These are phyloP conservation scores for Boletus subparvulus DNA, from an alignment of 768 basidiomycete genomes.

Conservation along the genomic window DNA sequence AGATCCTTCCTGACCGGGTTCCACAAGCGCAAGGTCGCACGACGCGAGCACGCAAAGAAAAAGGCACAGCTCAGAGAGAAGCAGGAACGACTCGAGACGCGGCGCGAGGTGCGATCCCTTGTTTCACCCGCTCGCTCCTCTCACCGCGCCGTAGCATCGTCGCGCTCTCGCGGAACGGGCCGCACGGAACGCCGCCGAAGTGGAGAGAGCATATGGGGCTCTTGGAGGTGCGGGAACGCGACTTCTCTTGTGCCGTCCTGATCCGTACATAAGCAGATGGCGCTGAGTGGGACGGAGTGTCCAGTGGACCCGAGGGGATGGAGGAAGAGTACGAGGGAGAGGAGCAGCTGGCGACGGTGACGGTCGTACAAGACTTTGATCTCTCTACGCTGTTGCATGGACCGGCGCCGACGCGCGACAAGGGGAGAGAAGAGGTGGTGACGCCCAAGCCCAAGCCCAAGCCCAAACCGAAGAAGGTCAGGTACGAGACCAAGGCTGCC, in stretches of 20 bases:
- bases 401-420: slow-evolving; percentile 16
- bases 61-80: slow-evolving; percentile 78
- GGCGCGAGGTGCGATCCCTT: slow-evolving; percentile 64
- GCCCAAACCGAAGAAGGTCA: slow-evolving; percentile 36
- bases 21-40: slow-evolving; percentile 86
- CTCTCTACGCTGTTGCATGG: slow-evolving; percentile 59
- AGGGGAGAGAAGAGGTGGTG: not conserved
- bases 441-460: slow-evolving; percentile 9
- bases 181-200: slow-evolving; percentile 67
- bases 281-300: slow-evolving; percentile 50
- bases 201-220: slow-evolving; percentile 72
- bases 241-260: slow-evolving; percentile 3
- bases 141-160: slow-evolving; percentile 56
- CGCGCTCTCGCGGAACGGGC: slow-evolving; percentile 77
- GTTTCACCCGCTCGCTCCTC: slow-evolving; percentile 8
- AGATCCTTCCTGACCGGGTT: slow-evolving; percentile 94
- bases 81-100: slow-evolving; percentile 66
- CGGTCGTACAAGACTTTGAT: slow-evolving; percentile 90
- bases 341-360: slow-evolving; percentile 84
- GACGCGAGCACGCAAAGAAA: slow-evolving; percentile 71
- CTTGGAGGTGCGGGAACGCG: slow-evolving; percentile 38
- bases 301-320: slow-evolving; percentile 34
- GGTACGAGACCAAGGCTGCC: slow-evolving; percentile 71
- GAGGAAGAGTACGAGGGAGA: slow-evolving; percentile 81
- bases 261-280: slow-evolving; percentile 14